Evolutionary conservation across 805 yeast species (phyloP).

Genomic region (Yarrowia sp.): DNA sequence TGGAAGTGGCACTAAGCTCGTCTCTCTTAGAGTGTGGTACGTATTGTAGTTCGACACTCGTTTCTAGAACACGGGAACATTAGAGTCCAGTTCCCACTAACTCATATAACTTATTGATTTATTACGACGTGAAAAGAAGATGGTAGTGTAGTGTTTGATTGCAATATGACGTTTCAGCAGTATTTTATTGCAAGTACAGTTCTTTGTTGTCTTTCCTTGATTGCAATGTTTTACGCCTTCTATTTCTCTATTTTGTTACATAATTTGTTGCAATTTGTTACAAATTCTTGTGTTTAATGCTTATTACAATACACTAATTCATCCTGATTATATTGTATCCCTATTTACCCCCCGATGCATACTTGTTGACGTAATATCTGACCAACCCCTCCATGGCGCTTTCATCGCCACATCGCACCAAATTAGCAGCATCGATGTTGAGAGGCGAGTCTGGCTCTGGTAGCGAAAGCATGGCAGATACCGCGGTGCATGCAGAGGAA

Average conservation of each 20-base stretch:
- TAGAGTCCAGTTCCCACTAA: slow-evolving; percentile 36
- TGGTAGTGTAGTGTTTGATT: no score
- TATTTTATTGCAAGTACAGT: no score
- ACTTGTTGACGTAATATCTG: slow-evolving; percentile 26
- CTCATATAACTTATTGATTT: slow-evolving; percentile 39
- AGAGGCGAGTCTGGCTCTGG: slow-evolving; percentile 53
- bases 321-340: no score
- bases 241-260: no score
- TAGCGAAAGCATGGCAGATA: slow-evolving; percentile 50
- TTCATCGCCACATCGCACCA: slow-evolving; percentile 48
- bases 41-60: neutral
- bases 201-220: no score
- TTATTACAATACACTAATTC: no score
- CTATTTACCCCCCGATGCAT: slow-evolving; percentile 24
- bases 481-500: slow-evolving; percentile 50
- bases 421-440: slow-evolving; percentile 53
- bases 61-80: slow-evolving; percentile 26
- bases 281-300: no score
- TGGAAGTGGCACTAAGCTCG: no score
- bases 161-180: no score
- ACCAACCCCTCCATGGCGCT: slow-evolving; percentile 37
- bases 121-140: slow-evolving; percentile 7
- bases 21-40: no score
- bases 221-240: no score
- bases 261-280: no score